phyloP scores from a whole-genome alignment of 2,329 filamentous ascomycete species.

The Colletotrichum sp. region DNA sequence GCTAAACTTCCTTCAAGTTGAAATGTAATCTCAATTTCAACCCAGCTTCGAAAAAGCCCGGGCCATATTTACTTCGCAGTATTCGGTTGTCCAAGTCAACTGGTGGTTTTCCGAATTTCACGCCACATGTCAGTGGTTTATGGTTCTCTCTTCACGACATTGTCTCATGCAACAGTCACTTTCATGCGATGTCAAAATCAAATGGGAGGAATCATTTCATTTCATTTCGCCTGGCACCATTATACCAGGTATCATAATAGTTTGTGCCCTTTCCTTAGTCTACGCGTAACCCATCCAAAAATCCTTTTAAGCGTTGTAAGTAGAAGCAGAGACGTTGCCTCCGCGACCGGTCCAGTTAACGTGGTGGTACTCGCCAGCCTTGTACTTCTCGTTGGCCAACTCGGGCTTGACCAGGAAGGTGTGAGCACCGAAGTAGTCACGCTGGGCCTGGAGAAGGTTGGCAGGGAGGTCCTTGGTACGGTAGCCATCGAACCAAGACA shows the following conservation, averaged over 20 bases:
- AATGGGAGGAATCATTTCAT: conserved; percentile 20
- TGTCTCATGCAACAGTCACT: accelerated
- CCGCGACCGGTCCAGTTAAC: conserved; percentile 99
- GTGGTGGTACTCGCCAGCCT: conserved; percentile 87
- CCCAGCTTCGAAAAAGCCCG: background rate
- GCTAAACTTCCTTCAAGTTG: accelerated
- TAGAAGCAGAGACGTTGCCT: conserved; percentile 95
- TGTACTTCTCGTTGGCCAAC: conserved; percentile 78
- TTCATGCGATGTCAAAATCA: background rate
- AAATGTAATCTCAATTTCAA: background rate
- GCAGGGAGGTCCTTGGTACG: conserved; percentile 95
- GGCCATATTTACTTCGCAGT: accelerated
- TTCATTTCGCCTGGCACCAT: conserved; percentile 16
- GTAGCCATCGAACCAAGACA: conserved; percentile 99
- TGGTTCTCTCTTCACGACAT: accelerated
- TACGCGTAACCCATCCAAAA: conserved; percentile 12
- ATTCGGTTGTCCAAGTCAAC: background rate
- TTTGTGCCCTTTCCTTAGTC: conserved; percentile 15
- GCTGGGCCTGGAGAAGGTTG: conserved; percentile 98
- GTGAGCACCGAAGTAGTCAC: conserved; percentile 98
- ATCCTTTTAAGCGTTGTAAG: conserved; percentile 84
- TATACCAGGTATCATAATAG: conserved; percentile 17
- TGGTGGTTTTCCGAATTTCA: background rate
- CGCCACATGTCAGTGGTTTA: background rate
- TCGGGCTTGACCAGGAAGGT: conserved; percentile 90